Conservation (phyloP, 1,139 yeast species). For the Magnusiomyces suaveolens region DNA sequence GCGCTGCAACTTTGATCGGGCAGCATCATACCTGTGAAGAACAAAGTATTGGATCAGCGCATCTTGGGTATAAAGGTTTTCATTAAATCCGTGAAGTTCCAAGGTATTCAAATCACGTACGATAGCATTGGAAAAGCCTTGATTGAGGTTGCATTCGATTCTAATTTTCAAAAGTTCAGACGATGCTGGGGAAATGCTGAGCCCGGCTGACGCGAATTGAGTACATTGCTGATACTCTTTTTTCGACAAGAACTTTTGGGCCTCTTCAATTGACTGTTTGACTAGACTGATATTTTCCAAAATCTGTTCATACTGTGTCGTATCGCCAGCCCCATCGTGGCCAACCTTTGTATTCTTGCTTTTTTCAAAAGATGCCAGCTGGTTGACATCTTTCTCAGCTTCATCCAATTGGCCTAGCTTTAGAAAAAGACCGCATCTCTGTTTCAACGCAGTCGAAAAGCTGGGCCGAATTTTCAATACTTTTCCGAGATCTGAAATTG, state of each 20-base stretch:
- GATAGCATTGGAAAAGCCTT: constrained; percentile 29
- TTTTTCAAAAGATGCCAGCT: constrained; percentile 15
- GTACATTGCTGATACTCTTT: constrained; percentile 14
- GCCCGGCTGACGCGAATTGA: constrained; percentile 23
- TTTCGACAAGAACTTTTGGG: constrained; percentile 9
- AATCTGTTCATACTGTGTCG: not conserved
- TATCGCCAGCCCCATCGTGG: constrained; percentile 9
- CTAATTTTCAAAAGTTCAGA: not conserved
- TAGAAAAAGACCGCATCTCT: constrained; percentile 29
- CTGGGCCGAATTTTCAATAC: constrained; percentile 30
- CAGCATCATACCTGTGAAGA: constrained; percentile 42
- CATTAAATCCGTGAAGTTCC: constrained; percentile 20
- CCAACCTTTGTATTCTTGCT: constrained; percentile 13
- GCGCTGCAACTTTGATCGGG: constrained; percentile 43
- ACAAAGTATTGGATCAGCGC: constrained; percentile 44
- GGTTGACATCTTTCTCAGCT: constrained; percentile 23
- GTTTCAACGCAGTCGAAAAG: constrained; percentile 31
- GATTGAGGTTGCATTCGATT: constrained; percentile 24
- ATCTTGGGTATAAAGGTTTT: constrained; percentile 24
- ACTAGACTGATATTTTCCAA: not conserved
- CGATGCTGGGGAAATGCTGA: constrained; percentile 23
- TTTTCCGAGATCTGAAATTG: constrained; percentile 31
- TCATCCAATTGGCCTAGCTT: constrained; percentile 29
- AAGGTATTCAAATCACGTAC: constrained; percentile 29
- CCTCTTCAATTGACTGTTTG: constrained; percentile 1